Percentiles rank a stretch among this genome's conserved stretches.
Conservation (phyloP, 148 eudicot genomes). For the Vaccinium corymbosum region DNA sequence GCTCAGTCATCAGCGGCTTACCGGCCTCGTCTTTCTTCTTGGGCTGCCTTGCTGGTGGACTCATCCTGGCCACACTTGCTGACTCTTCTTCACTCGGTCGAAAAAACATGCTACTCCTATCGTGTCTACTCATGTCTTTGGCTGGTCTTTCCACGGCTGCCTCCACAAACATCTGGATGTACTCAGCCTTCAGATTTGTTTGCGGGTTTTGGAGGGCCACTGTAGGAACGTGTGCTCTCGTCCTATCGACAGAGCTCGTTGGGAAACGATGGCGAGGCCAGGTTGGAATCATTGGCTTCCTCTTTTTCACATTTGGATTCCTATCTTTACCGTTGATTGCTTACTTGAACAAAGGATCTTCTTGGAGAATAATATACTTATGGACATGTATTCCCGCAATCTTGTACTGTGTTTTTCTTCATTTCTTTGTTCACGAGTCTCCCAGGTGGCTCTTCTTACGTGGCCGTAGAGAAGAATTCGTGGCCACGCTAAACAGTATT, state of each 20-base stretch:
- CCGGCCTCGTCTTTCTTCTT: conserved; percentile 67
- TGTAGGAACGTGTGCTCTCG: conserved; percentile 60
- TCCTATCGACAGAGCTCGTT: conserved; percentile 61
- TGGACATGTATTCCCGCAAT: conserved; percentile 50
- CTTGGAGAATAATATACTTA: conserved; percentile 58
- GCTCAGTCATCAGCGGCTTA: conserved; percentile 46
- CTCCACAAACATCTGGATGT: conserved; percentile 46
- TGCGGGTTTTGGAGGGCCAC: conserved; percentile 62
- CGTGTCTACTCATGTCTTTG: conserved; percentile 48
- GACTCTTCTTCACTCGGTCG: conserved; percentile 61
- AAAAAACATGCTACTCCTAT: conserved; percentile 41
- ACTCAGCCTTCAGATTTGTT: conserved; percentile 43
- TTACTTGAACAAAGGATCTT: conserved; percentile 27
- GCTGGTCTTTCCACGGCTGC: conserved; percentile 40
- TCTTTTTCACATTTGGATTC: conserved; percentile 51
- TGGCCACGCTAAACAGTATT: conserved; percentile 31
- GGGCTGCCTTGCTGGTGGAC: conserved; percentile 57
- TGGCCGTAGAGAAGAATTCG: conserved; percentile 48
- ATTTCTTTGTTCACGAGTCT: conserved; percentile 49
- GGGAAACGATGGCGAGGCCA: conserved; percentile 63
- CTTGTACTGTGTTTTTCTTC: conserved; percentile 32
- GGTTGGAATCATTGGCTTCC: conserved; percentile 49
- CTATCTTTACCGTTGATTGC: conserved; percentile 57
- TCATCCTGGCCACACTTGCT: conserved; percentile 49
- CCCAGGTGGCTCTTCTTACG: conserved; percentile 72